phyloP scores from a whole-genome alignment of 768 basidiomycete species.

The Psilocybe azurescens region DNA sequence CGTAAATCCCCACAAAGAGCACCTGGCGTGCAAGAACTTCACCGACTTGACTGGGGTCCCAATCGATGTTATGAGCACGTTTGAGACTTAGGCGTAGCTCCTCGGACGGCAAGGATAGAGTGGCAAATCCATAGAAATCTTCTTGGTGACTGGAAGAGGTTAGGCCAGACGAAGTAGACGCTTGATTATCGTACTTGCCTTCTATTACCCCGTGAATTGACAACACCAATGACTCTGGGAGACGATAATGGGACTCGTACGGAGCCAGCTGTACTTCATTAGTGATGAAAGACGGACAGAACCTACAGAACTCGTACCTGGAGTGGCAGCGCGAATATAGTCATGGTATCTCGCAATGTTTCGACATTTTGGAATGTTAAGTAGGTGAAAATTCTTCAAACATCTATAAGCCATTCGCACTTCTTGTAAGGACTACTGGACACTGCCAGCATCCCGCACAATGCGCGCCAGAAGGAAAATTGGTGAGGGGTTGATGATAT shows the following conservation, averaged over 20 bases:
- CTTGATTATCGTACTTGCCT: slow-evolving; percentile 43
- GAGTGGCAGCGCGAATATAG: slow-evolving; percentile 62
- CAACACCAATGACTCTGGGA: slow-evolving; percentile 79
- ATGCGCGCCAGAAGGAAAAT: slow-evolving; percentile 12
- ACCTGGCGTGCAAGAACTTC: slow-evolving; percentile 73
- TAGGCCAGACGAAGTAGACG: slow-evolving; percentile 6
- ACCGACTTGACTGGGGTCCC: slow-evolving; percentile 66
- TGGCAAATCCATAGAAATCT: slow-evolving; percentile 81
- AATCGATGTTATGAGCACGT: slow-evolving; percentile 65
- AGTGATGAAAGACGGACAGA: slow-evolving; percentile 12
- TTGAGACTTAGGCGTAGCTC: slow-evolving; percentile 74
- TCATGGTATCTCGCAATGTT: slow-evolving; percentile 61
- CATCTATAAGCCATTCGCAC: slow-evolving; percentile 31
- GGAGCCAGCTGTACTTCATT: slow-evolving; percentile 53
- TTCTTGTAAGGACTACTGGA: slow-evolving; percentile 9
- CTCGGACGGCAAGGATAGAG: slow-evolving; percentile 75
- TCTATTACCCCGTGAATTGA: slow-evolving; percentile 77
- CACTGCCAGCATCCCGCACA: slow-evolving; percentile 24
- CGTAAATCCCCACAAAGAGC: slow-evolving; percentile 89
- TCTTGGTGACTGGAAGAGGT: slow-evolving; percentile 75
- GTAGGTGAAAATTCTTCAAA: slow-evolving; percentile 15
- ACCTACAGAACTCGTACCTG: slow-evolving; percentile 28
- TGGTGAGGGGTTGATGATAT: slow-evolving; percentile 1
- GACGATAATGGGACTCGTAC: slow-evolving; percentile 75
- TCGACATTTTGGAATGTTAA: slow-evolving; percentile 17